A percentile compares a stretch with the other conserved stretches of the same genome.
Evolutionary conservation across 1,139 yeast species (phyloP).

Genomic region (Yamadazyma oceani): DNA sequence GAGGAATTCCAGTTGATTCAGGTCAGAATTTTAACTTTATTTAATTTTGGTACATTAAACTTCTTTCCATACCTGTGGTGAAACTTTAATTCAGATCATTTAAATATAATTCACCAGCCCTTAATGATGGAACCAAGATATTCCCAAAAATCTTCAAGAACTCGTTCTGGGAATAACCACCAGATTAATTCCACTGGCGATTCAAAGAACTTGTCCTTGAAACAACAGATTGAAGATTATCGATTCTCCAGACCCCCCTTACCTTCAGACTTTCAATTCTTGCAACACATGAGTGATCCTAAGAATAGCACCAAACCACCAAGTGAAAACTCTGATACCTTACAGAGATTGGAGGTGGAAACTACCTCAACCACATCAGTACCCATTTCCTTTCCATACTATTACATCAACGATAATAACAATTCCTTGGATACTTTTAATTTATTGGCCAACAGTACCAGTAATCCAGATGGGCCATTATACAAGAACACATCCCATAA

Average conservation of each 20-base stretch:
- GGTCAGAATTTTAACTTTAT: conserved; percentile 4
- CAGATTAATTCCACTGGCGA: too few relatives aligned
- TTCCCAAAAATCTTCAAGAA: conserved; percentile 1
- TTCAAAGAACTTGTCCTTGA: neutral
- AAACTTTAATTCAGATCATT: conserved; percentile 1
- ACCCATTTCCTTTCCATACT: conserved; percentile 37
- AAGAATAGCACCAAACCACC: conserved; percentile 7
- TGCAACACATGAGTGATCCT: conserved; percentile 8
- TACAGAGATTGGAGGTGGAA: conserved; percentile 31
- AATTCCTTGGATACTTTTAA: conserved; percentile 36
- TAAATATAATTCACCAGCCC: too few relatives aligned
- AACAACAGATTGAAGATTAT: conserved; percentile 1
- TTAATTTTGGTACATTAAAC: too few relatives aligned
- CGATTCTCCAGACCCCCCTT: conserved; percentile 9
- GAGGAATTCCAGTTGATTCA: conserved; percentile 3
- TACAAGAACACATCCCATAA: conserved; percentile 26
- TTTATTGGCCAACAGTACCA: conserved; percentile 17
- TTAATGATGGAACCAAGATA: too few relatives aligned
- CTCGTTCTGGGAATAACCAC: neutral
- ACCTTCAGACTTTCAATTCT: conserved; percentile 11
- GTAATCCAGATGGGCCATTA: conserved; percentile 14
- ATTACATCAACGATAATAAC: conserved; percentile 26
- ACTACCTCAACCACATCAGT: conserved; percentile 32
- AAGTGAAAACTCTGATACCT: conserved; percentile 15
- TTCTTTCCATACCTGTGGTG: neutral